These are phyloP conservation scores for Penicillium griseofulvum DNA, from an alignment of 2,329 filamentous ascomycete genomes.

Conservation along the genomic window DNA sequence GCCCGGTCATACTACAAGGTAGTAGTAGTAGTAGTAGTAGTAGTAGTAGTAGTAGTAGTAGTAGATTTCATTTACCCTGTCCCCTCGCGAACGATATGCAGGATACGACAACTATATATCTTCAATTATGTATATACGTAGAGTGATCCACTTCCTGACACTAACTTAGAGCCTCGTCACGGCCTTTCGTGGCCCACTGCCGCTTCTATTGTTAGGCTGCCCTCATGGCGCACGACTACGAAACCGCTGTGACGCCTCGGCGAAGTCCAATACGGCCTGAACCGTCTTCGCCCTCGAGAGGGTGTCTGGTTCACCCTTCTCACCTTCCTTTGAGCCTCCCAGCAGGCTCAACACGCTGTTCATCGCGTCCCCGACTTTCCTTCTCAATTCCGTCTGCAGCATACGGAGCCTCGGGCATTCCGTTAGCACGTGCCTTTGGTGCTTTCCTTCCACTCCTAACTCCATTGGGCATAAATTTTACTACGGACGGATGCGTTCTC, in stretches of 20 bases:
- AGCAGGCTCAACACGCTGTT: conserved; percentile 7
- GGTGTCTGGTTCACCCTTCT: conserved; percentile 1
- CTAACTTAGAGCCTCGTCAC: conserved; percentile 22
- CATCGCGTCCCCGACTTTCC: not conserved
- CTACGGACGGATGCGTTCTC: too few relatives aligned
- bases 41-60: too few relatives aligned
- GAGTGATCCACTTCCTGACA: conserved; percentile 15
- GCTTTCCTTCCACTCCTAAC: too few relatives aligned
- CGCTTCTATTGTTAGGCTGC: conserved; percentile 4
- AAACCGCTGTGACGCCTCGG: not conserved
- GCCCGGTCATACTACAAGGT: too few relatives aligned
- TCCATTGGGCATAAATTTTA: too few relatives aligned
- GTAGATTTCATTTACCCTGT: too few relatives aligned
- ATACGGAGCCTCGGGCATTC: not conserved
- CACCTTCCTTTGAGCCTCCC: conserved; percentile 8
- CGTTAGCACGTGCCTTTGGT: too few relatives aligned
- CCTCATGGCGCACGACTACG: conserved; percentile 10
- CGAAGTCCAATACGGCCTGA: not conserved
- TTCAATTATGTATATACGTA: conserved; percentile 19
- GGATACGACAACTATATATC: conserved; percentile 10
- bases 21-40: too few relatives aligned
- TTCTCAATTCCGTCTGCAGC: not conserved
- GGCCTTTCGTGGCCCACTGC: conserved; percentile 16
- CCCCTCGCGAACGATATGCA: conserved; percentile 13
- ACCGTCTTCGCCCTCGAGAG: not conserved